Evolutionary conservation across 768 basidiomycete genomes (phyloP), one percentile per base, ranked within the genome.

Genomic region (Russula emetica): DNA sequence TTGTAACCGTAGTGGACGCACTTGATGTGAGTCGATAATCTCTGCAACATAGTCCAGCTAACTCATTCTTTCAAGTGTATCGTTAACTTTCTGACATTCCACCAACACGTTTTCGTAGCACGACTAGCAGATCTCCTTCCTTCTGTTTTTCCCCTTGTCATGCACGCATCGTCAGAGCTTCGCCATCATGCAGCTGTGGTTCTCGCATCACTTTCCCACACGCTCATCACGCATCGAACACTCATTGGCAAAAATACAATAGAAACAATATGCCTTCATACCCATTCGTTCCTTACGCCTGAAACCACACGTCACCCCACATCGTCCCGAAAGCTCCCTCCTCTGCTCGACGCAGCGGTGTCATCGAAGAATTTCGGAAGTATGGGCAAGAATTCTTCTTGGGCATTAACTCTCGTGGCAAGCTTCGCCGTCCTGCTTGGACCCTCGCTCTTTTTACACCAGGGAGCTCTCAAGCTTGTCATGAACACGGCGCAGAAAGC

Each of bases 271-370:
- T 51, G 59, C 40, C 36, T 40, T 40, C 32, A 61, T 57, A 61
- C 64, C 2, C 54, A 61, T 28, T 50, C 60, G 8, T 65, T 65
- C 34, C 64, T 65, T 44, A 61, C 40, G 2, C 64, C 60, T 22
- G 64, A 65, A 61, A 65, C 64, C 14, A 65, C 64, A 2, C 64
- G 59, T 36, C 58, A 53, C 40, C 64, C 64, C 7, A 61, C 64
- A 40, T 65, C 64, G 3, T 65, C 55, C 18, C 55, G 64, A 16
- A 65, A 65, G n/a, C 60, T 65, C 18, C 40, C 55, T 26, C 50
- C 42, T 24, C 26, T 65, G 49, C 50, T 61, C 22, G 64, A 65
- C 9, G 26, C 54, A 57, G 64, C 59, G 11, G 60, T 61, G 24
- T 56, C 28, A 9, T 61, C 42, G 2, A 65, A 45, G 50, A 44